Base-by-base conservation (phyloP, 169 alveolate species). In the Cryptosporidium bovis region DNA sequence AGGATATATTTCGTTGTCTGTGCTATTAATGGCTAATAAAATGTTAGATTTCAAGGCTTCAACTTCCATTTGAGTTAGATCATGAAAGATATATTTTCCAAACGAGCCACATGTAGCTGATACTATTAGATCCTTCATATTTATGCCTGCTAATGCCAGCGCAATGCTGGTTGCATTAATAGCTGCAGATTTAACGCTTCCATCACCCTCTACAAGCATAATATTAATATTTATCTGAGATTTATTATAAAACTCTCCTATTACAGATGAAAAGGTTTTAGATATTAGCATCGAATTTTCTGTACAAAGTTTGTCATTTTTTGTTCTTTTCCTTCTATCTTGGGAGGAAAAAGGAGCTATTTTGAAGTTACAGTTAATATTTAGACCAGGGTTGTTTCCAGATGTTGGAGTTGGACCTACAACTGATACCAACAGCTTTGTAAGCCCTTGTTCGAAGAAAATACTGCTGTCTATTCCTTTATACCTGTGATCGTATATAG, bases 161-260 rank as follows among this genome's bases (percentile, higher is more conserved):
- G 91, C 91, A 24, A 87, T 56, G 8, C 71, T 66, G 33, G 83
- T 50, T 48, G 92, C 92, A 82, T 87, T 87, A 51, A 87, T 87
- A 82, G 92, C 90, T 24, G 92, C 92, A 24, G 91, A 66, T 66
- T 83, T 89, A n/a, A 87, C 89, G 13, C 92, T 82, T 12, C 92
- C 92, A 46, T 87, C 92, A 10, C 71, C 91, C 27, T 77, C 89
- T 50, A 87, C 50, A 12, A 87, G 90, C 10, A 46, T 58, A 40
- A 87, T 82, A 53, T 87, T 71, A 7, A 87, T 82, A 27, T 36
- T 77, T 34, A 77, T 77, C 62, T 77, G 85, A 12, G 71, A 55
- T 77, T 60, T 77, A 27, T 34, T 27, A 16, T 60, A 34, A 40
- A 56, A 53, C 12, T 77, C 85, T 15, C 71, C 40, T 13, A 77